Evolutionary conservation across 2,329 filamentous ascomycete genomes (phyloP), one percentile per base, ranked within the genome.

Genomic region (Dactylonectria macrodidyma): DNA sequence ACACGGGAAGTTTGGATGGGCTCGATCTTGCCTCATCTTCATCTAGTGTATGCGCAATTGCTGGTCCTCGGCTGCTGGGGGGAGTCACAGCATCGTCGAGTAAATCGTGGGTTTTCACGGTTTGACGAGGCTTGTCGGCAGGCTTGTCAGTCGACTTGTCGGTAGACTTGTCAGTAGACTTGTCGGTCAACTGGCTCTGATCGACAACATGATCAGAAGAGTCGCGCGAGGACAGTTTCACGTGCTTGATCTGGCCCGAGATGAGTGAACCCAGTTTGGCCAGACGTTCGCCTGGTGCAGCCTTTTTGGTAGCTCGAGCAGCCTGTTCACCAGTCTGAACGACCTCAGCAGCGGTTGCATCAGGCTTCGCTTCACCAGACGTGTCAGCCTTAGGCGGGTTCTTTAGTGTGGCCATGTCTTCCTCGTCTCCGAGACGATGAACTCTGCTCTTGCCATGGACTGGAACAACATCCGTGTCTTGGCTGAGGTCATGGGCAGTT

Each of bases 41-140:
- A 19, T 69, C 73, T 11, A 75, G 69, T 24, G 26, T 54, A 34
- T 75, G 73, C 3, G 67, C 59, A 5, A 24, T 63, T 30, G 26
- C 26, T 30, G 52, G 56, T 30, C 63, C 46, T 50, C 26, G 51
- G 52, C 16, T 61, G 16, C 41, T 19, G 26, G 26, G 26, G 26
- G 7, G 26, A 30, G 26, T 30, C 26, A 7, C 26, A 30, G 26
- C 26, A 30, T 30, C 26, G 26, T 30, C 26, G 7, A 4, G 26
- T 7, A 30, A 30, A 7, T 30, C 7, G 26, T 30, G 26, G 26
- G 26, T 30, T 30, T 30, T 30, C 26, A 30, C 26, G 26, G 26
- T 4, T 30, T 30, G 26, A 30, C 26, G 26, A 30, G 26, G 7
- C 26, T 30, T 30, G 26, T 30, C 26, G 26, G 26, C 26, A 30